Conservation (phyloP, 495 filamentous ascomycete species). For the Chaetomium cochliodes region DNA sequence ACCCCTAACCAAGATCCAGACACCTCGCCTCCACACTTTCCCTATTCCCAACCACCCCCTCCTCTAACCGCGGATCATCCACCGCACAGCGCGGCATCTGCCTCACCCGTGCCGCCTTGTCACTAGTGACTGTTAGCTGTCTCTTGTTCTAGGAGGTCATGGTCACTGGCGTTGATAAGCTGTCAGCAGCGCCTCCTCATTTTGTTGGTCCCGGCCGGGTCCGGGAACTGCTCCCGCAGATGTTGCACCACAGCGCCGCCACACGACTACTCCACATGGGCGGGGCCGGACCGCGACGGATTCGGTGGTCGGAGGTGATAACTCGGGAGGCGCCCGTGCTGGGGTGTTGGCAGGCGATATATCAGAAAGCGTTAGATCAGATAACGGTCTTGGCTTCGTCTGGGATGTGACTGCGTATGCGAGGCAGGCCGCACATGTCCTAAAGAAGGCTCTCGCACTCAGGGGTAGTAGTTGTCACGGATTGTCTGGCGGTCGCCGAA, state of each 20-base stretch:
- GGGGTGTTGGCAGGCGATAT: background rate
- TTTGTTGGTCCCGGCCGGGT: constrained; percentile 50
- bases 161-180: constrained; percentile 61
- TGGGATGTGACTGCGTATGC: background rate
- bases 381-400: too few species aligned
- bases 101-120: too few species aligned
- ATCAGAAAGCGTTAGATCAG: background rate
- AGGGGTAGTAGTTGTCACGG: constrained; percentile 57
- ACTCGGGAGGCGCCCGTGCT: constrained; percentile 62
- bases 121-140: too few species aligned
- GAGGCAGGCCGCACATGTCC: constrained; percentile 47
- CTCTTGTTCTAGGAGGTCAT: background rate
- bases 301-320: constrained; percentile 71
- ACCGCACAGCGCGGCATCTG: constrained; percentile 57
- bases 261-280: constrained; percentile 73
- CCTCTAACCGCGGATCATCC: constrained; percentile 48
- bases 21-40: constrained; percentile 63
- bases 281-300: constrained; percentile 69
- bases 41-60: constrained; percentile 31
- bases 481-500: constrained; percentile 47
- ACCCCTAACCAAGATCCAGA: constrained; percentile 25
- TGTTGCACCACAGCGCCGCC: constrained; percentile 54
- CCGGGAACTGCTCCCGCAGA: constrained; percentile 54
- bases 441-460: constrained; percentile 60
- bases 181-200: constrained; percentile 61